phyloP scores from a whole-genome alignment of 345 rosid species.

The Melaleuca quinquenervia region DNA sequence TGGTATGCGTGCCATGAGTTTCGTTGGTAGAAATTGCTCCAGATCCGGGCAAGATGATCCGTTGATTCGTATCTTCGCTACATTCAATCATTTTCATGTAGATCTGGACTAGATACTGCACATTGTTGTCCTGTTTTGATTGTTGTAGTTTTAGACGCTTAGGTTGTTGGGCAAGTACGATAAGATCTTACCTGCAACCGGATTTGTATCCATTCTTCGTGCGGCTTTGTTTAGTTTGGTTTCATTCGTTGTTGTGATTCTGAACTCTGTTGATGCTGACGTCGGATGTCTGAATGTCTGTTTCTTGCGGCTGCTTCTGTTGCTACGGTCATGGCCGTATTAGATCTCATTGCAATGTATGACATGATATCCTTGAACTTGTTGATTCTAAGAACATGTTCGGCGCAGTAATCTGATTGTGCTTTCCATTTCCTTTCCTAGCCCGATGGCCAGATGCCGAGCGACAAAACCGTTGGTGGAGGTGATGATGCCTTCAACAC shows the following conservation, averaged over 20 bases:
- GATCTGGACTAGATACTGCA: not conserved
- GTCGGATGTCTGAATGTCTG: not conserved
- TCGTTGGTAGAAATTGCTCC: not conserved
- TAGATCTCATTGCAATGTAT: not conserved
- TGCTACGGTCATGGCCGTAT: not conserved
- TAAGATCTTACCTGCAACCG: not conserved
- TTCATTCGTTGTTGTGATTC: not conserved
- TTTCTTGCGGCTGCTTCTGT: not conserved
- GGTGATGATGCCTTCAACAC: conserved; percentile 56
- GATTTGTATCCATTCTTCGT: not conserved
- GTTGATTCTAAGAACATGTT: not conserved
- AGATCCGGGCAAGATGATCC: not conserved
- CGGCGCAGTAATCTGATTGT: not conserved
- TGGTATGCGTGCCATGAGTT: not conserved
- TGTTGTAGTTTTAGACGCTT: not conserved
- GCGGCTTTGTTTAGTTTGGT: not conserved
- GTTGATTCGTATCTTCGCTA: not conserved
- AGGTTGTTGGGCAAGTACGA: not conserved
- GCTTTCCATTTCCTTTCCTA: not conserved
- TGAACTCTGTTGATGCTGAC: not conserved
- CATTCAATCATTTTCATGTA: not conserved
- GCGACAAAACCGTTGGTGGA: conserved; percentile 29
- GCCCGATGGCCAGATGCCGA: conserved; percentile 51
- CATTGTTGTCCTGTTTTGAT: not conserved
- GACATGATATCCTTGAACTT: not conserved